Base-by-base conservation (phyloP, 345 rosid species). In the Murraya koenigii region DNA sequence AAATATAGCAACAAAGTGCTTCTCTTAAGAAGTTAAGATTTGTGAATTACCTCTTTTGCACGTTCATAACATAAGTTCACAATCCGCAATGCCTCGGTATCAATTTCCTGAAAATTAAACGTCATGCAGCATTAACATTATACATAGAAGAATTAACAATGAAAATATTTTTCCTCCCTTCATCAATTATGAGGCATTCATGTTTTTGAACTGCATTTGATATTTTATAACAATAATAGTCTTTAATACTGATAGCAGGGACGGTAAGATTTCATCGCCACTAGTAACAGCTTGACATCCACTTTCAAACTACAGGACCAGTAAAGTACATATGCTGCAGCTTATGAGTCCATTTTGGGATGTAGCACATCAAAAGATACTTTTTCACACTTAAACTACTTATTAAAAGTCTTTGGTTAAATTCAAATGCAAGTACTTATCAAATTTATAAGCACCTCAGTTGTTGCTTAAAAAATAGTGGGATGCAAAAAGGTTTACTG, bases 1-100 rank as follows among this genome's bases (percentile, higher is more conserved):
- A 32, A 78, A 56, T 32, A 55, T 49, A 41, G 54, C 58, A 44
- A 33, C 65, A 2, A 61, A 76, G 35, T 15, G 33, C 54, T 64
- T 63, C 66, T 66, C 14, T 39, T 20, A 3, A 9, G 17, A 44
- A 13, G 49, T 44, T 8, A 44, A 13, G 36, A 66, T 23, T 69
- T 26, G 17, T 32, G 15, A 10, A 77, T 17, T 85, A 93, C 97
- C 97, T 89, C 93, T 88, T 91, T 95, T 62, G 97, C 94, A 59
- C 90, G 86, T 70, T 87, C 92, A 65, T 93, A 93, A 80, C 98
- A 89, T 78, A 66, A 55, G 81, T 91, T 88, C 78, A 90, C 22
- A 74, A 95, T 89, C 82, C 70, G 83, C 82, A 88, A 79, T 2
- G 97, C 95, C 86, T 91, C 97, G n/a, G 80, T 63, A 84, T 94